Evolutionary conservation across 164 flowering plant genomes (phyloP).

Genomic region (Akebia trifoliata): DNA sequence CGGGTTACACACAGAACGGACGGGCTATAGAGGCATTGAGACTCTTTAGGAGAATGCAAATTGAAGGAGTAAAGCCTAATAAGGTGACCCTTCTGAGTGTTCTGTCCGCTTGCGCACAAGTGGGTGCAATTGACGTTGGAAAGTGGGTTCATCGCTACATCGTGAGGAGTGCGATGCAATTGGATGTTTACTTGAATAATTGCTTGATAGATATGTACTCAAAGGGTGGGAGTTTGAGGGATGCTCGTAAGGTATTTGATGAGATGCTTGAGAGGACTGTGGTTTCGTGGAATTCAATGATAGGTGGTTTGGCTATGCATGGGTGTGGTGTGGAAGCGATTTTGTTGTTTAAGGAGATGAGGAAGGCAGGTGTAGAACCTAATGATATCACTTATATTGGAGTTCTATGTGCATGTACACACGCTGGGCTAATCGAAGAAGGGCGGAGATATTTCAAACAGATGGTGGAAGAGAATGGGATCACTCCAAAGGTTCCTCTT

Average conservation of each 20-base stretch:
- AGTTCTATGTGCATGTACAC: constrained; percentile 30
- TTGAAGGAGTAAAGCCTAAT: constrained; percentile 12
- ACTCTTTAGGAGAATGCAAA: constrained; percentile 24
- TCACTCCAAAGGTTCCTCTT: constrained; percentile 19
- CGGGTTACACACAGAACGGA: constrained; percentile 19
- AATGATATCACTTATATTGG: constrained; percentile 28
- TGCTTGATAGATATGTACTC: constrained; percentile 29
- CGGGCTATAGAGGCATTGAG: constrained; percentile 12
- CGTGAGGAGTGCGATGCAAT: constrained; percentile 11
- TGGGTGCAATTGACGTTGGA: constrained; percentile 20
- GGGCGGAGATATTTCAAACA: constrained; percentile 22
- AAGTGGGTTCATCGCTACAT: constrained; percentile 22
- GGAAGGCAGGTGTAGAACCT: constrained; percentile 16
- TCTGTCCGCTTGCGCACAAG: constrained; percentile 20
- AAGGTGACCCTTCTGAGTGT: constrained; percentile 20
- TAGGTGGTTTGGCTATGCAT: constrained; percentile 27
- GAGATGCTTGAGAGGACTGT: constrained; percentile 23
- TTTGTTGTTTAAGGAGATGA: constrained; percentile 20
- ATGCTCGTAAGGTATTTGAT: constrained; percentile 28
- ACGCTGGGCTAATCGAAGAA: constrained; percentile 25
- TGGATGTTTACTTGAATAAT: constrained; percentile 20
- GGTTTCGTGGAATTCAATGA: constrained; percentile 33
- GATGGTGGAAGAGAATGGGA: constrained; percentile 22
- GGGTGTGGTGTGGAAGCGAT: constrained; percentile 25
- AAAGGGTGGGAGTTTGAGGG: constrained; percentile 21